Evolutionary conservation across 176 grass and related monocot genomes (phyloP), one percentile per base, ranked within the genome.

Genomic region (Neostapfia colusana): DNA sequence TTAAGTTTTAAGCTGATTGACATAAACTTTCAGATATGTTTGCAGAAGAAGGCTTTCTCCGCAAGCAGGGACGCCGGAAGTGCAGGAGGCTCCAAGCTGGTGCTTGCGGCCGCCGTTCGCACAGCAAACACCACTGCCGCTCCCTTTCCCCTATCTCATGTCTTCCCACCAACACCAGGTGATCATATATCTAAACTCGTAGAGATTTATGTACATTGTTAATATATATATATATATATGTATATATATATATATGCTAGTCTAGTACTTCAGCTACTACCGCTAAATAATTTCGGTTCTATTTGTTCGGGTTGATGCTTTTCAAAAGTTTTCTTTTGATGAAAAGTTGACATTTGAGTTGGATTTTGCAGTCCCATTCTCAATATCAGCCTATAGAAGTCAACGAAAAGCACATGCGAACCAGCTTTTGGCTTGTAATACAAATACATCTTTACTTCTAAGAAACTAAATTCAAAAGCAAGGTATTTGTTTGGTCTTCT

Each of bases 91-190:
- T 1, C 16, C 35, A 4, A 27, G 56, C 8, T 71, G 82, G 82
- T 78, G 36, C 45, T 21, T 65, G 43, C 75, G 59, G 51, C 61
- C 51, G 7, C 69, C 61, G 25, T 88, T 79, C 23, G 42, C 27
- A 11, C 74, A 74, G 3, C 46, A 50, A 50, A 18, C 46, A 18
- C 46, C 46, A 0, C 46, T 58, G 62, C 79, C 79, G 44, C 79
- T 82, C 23, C 69, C 79, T 2, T 84, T 74, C 54, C 75, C 86
- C 26, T 83, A 83, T 76, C 81, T 88, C 69, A 74, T 88, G 69
- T 79, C 77, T 6, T 49, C 64, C 16, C 76, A 88, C 35, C 86
- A 79, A 57, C 69, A 70, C 34, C 69, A 88, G 85, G 85, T 87
- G 42, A 67, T 15, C n/a, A 46, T 46, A 18, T 27, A 17, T 28